Evolutionary conservation across 768 basidiomycete genomes (phyloP), one percentile per base, ranked within the genome.

Genomic region (Mycena rosella): DNA sequence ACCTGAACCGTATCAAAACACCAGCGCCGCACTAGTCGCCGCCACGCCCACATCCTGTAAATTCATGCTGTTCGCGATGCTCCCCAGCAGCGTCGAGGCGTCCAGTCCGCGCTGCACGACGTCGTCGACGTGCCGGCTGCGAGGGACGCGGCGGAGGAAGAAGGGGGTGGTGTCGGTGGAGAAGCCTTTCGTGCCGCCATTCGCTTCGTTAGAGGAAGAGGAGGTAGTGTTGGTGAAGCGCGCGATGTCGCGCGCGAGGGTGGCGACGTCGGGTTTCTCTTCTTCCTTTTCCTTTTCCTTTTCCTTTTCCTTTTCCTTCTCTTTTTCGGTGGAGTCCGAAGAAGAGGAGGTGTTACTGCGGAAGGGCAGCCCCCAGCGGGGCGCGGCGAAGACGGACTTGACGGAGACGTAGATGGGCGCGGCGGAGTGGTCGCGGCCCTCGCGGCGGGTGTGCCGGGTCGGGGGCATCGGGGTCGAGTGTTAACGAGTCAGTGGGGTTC

Each of bases 1-100:
- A 69, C 68, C 53, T 61, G 51, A 34, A 67, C 69, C 0, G 62
- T 67, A 48, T 60, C 62, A 36, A 71, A 67, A 8, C n/a, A 71
- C 22, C 38, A 58, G 13, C n/a, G 26, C 61, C 17, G 52, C 54
- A 36, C 65, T 64, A 10, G 15, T 45, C n/a, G 69, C 69, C 6
- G 64, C 65, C 26, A 67, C 22, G 34, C 52, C 55, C 22, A 71
- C 11, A 6, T n/a, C 38, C 48, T 58, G 48, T 10, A 45, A 10
- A 22, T 60, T 49, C 57, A 67, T 67, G 5, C 32, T 34, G n/a
- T n/a, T n/a, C n/a, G n/a, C n/a, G n/a, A n/a, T n/a, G n/a, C n/a
- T 11, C 32, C 32, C 32, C 5, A 40, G 38, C 14, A 63, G 47
- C 5, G 36, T n/a, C 8, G 62, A 55, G 17, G 61, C 53, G 34